These are phyloP conservation scores for Solanum clarkiae DNA, from an alignment of 257 asterid genomes.

Conservation along the genomic window DNA sequence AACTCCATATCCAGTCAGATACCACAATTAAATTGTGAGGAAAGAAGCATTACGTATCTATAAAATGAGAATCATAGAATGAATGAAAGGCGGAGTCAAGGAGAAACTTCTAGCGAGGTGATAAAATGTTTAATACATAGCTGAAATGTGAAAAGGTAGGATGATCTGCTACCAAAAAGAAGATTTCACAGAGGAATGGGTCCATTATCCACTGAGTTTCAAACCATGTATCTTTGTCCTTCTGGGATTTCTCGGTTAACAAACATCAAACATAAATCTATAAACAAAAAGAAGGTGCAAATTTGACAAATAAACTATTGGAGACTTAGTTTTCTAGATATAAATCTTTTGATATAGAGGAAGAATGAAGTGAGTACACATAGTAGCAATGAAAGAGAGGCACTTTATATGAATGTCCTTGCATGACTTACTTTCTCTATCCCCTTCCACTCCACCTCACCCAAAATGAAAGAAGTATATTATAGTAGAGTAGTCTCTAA, in stretches of 20 bases:
- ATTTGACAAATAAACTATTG: not conserved
- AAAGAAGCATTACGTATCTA: not conserved
- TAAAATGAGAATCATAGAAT: not conserved
- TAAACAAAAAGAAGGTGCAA: not conserved
- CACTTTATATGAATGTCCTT: not conserved
- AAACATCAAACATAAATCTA: not conserved
- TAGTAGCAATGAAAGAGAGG: not conserved
- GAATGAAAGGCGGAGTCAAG: not conserved
- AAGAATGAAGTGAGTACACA: not conserved
- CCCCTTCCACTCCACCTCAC: not conserved
- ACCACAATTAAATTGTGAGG: not conserved
- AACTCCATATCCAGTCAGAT: not conserved
- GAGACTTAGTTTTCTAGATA: not conserved
- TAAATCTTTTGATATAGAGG: not conserved
- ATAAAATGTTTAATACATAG: not conserved
- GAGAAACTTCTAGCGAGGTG: not conserved
- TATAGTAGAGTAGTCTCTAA: not conserved
- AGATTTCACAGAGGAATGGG: not conserved
- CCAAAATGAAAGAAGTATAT: not conserved
- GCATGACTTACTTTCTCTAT: not conserved
- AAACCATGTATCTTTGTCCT: not conserved
- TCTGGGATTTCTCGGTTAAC: not conserved
- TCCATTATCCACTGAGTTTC: not conserved
- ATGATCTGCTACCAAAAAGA: not conserved
- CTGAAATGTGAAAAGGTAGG: not conserved